phyloP scores from a whole-genome alignment of 495 filamentous ascomycete genomes.

The Symbiotaphrina buchneri region DNA sequence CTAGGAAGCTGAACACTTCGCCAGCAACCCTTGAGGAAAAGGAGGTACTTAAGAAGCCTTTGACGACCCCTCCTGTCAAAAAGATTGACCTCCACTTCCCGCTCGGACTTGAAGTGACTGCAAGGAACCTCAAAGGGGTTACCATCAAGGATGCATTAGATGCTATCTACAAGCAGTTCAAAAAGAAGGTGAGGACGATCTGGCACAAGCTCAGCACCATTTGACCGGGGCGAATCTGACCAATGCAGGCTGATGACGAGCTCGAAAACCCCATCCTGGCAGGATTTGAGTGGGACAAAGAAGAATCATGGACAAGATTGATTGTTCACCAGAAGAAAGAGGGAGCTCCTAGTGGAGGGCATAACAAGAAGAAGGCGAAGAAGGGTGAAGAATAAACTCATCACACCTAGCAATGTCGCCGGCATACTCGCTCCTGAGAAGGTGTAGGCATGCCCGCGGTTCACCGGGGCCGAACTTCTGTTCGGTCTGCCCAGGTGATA shows the following conservation, averaged over 20 bases:
- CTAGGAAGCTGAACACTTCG: slow-evolving; percentile 80
- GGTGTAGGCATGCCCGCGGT: too few relatives aligned
- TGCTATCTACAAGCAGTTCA: slow-evolving; percentile 82
- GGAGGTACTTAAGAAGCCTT: slow-evolving; percentile 55
- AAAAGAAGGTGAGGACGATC: slow-evolving; percentile 53
- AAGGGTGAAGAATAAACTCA: slow-evolving; percentile 2
- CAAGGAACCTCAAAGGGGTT: slow-evolving; percentile 75
- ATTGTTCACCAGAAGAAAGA: slow-evolving; percentile 10
- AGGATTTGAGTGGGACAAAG: slow-evolving; percentile 89
- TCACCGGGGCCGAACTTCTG: too few relatives aligned
- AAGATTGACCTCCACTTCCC: slow-evolving; percentile 84
- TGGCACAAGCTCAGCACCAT: background rate
- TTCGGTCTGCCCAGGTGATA: too few relatives aligned
- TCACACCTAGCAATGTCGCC: too few relatives aligned
- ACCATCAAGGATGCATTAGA: slow-evolving; percentile 90
- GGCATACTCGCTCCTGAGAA: too few relatives aligned
- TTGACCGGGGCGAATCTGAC: background rate
- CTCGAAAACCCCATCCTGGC: slow-evolving; percentile 60
- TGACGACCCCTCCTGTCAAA: slow-evolving; percentile 65
- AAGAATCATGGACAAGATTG: slow-evolving; percentile 39
- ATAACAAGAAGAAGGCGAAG: slow-evolving; percentile 5
- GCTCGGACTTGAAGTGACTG: slow-evolving; percentile 67
- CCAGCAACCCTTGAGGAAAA: slow-evolving; percentile 55
- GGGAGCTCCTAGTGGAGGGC: slow-evolving; percentile 1
- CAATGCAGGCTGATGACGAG: slow-evolving; percentile 60